Evolutionary conservation across 768 basidiomycete species (phyloP).

Genomic region (Sarcodon aspratus): DNA sequence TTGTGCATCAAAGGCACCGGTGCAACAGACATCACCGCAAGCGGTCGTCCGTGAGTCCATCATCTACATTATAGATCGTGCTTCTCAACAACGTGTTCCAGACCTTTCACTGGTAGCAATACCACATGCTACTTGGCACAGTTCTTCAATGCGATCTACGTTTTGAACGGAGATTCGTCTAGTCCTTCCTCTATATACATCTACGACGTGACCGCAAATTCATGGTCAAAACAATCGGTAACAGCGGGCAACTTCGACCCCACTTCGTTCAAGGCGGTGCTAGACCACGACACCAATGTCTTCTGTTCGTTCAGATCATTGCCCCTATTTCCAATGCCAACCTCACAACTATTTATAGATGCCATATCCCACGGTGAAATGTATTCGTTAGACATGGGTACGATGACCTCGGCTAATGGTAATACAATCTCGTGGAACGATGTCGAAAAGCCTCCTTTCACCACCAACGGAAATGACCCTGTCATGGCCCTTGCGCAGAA

Average conservation of each 20-base stretch:
- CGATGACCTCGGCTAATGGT: slow-evolving; percentile 48
- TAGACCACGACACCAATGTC: slow-evolving; percentile 92
- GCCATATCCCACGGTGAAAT: slow-evolving; percentile 56
- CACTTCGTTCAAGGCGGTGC: slow-evolving; percentile 52
- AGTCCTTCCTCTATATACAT: slow-evolving; percentile 68
- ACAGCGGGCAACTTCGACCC: slow-evolving; percentile 48
- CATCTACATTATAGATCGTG: neutral
- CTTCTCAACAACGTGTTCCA: slow-evolving; percentile 13
- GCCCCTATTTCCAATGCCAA: slow-evolving; percentile 3
- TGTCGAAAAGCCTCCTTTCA: slow-evolving; percentile 42
- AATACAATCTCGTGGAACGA: slow-evolving; percentile 53
- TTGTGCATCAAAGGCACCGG: slow-evolving; percentile 8
- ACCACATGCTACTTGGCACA: slow-evolving; percentile 68
- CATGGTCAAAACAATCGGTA: slow-evolving; percentile 71
- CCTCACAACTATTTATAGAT: slow-evolving; percentile 27
- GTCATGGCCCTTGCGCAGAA: slow-evolving; percentile 80
- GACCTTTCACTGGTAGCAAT: slow-evolving; percentile 53
- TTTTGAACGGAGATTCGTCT: slow-evolving; percentile 64
- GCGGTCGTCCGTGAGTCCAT: slow-evolving; percentile 63
- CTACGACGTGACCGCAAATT: slow-evolving; percentile 58
- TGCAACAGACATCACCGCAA: slow-evolving; percentile 57
- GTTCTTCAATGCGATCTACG: slow-evolving; percentile 81
- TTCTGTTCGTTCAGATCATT: slow-evolving; percentile 45
- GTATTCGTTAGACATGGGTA: slow-evolving; percentile 59
- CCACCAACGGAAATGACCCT: slow-evolving; percentile 41